phyloP scores from a whole-genome alignment of 352 stramenopile species.

The Globisporangium abappressorium region DNA sequence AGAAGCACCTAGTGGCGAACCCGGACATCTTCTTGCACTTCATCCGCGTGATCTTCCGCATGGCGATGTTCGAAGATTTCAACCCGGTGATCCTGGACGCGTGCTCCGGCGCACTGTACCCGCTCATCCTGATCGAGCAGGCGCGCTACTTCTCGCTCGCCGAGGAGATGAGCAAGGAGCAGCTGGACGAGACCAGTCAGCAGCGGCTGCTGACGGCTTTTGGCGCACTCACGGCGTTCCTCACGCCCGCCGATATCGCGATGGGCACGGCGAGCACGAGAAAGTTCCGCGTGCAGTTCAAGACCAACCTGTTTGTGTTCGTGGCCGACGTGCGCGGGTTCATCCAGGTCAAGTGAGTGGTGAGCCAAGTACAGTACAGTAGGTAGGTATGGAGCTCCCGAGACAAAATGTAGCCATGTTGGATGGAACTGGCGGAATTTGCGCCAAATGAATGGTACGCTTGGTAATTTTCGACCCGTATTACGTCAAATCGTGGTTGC shows the following conservation, averaged over 20 bases:
- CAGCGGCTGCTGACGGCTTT: conserved; percentile 63
- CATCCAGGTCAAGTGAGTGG: conserved; percentile 66
- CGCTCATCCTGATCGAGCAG: conserved; percentile 79
- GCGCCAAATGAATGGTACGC: too few relatives aligned
- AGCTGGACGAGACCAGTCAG: conserved; percentile 39
- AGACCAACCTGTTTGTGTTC: conserved; percentile 80
- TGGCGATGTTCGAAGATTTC: conserved; percentile 81
- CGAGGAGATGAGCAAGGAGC: conserved; percentile 60
- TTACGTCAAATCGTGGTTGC: too few relatives aligned
- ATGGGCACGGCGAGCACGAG: conserved; percentile 60
- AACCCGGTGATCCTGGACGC: conserved; percentile 70
- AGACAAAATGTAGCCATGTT: conserved; percentile 4
- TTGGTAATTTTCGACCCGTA: not conserved
- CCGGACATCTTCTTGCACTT: conserved; percentile 70
- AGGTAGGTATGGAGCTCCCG: not conserved
- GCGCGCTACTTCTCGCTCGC: conserved; percentile 65
- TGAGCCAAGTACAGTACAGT: not conserved
- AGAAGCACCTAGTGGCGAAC: conserved; percentile 40
- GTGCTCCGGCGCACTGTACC: conserved; percentile 67
- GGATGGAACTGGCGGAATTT: not conserved
- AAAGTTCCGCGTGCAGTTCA: conserved; percentile 74
- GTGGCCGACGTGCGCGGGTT: conserved; percentile 80
- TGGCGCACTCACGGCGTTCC: conserved; percentile 59
- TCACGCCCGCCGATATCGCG: conserved; percentile 55
- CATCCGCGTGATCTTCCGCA: conserved; percentile 73